These are phyloP conservation scores for Aspergillus melleus DNA, from an alignment of 2,329 filamentous ascomycete genomes.

Conservation along the genomic window DNA sequence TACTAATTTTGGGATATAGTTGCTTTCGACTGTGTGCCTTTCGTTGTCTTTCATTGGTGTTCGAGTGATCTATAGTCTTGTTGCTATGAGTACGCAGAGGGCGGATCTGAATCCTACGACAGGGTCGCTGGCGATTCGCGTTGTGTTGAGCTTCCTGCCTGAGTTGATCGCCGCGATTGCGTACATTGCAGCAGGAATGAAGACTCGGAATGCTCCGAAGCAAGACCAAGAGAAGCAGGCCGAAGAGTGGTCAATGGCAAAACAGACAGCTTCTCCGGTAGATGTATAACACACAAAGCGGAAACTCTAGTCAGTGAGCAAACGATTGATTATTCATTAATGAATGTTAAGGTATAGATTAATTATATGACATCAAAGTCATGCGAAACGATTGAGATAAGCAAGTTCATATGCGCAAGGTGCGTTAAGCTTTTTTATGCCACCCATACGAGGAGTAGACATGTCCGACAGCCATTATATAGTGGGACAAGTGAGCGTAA, in stretches of 20 bases:
- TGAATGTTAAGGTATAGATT: not conserved
- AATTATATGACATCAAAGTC: not conserved
- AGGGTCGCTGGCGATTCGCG: conserved; percentile 21
- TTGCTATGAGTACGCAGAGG: conserved; percentile 20
- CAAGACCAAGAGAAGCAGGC: not conserved
- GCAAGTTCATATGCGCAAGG: too few relatives aligned
- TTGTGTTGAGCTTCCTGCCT: conserved; percentile 29
- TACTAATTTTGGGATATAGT: not conserved
- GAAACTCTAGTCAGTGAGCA: not conserved
- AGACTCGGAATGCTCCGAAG: conserved; percentile 17
- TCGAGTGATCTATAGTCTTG: conserved; percentile 25
- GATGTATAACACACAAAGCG: rapidly evolving
- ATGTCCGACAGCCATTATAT: too few relatives aligned
- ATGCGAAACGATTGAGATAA: not conserved
- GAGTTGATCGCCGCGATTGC: conserved; percentile 22
- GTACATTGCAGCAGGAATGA: conserved; percentile 23
- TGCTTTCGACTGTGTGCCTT: not conserved
- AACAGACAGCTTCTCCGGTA: not conserved
- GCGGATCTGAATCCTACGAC: conserved; percentile 21
- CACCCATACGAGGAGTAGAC: too few relatives aligned
- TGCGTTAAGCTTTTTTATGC: too few relatives aligned
- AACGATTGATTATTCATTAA: not conserved
- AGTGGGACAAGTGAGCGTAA: too few relatives aligned
- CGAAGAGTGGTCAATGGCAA: not conserved
- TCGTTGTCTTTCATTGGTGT: conserved; percentile 24